Evolutionary conservation across 768 basidiomycete genomes (phyloP), one percentile per base, ranked within the genome.

Genomic region (Gymnopilus dilepis): DNA sequence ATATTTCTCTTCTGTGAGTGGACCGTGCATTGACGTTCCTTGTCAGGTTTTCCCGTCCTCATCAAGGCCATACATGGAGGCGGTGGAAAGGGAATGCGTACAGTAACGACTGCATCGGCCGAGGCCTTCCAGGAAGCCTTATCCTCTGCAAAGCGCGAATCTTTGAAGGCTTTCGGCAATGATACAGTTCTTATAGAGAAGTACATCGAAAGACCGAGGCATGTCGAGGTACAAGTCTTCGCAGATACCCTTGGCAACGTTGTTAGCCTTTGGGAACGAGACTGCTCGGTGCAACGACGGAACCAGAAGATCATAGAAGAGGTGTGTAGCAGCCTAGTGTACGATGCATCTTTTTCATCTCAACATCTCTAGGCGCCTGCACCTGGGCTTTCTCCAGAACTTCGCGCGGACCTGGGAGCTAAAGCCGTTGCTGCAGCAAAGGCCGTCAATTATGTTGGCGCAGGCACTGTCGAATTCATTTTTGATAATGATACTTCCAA

Each of bases 1-100:
- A 24, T 17, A 3, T 33, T 42, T 34, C 37, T 13, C 42, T 15
- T 22, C n/a, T 19, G 19, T 13, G 3, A 26, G 34, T 37, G 9
- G 4, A 50, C 7, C 31, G 34, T 8, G 11, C 22, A 48, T 28
- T 51, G 37, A 30, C 43, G 6, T 55, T 60, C 54, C 24, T 56
- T 22, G 42, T 37, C 12, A 90, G 90, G 91, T 11, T 97, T 92
- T 70, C 95, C 95, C 26, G 91, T 97, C 2, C 79, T 98, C 28
- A 97, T 98, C 76, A 98, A 98, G 71, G 96, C 95, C n/a, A 90
- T 95, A 47, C 91, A 96, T 65, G 95, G 96, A 24, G 96, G 95
- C 17, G 95, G 95, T 6, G 96, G 95, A 1, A 97, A 97, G 72
- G 95, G 95, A 42, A 97, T 97, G 95, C 89, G 94, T 42, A 87